phyloP scores from a whole-genome alignment of 2,329 filamentous ascomycete species.

The Tolypocladium tundrense region DNA sequence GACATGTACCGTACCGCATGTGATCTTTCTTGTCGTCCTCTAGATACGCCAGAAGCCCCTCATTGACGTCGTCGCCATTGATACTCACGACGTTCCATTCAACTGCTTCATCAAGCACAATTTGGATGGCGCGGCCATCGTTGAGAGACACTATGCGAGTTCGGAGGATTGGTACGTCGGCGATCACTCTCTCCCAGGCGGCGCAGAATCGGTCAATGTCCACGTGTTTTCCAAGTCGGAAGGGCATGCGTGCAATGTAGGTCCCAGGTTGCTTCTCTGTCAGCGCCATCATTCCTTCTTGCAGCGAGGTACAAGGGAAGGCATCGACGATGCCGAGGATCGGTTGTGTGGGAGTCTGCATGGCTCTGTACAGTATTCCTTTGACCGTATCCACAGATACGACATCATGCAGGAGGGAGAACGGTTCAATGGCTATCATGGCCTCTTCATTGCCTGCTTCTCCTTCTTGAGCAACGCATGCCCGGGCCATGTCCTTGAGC shows the following conservation, averaged over 20 bases:
- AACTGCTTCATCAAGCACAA: background rate
- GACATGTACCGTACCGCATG: background rate
- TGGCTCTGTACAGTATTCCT: slow-evolving; percentile 2
- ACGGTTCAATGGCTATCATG: background rate
- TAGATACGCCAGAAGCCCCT: background rate
- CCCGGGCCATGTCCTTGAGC: background rate
- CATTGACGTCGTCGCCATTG: background rate
- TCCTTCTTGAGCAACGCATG: background rate
- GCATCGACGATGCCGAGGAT: slow-evolving; percentile 17
- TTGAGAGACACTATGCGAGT: slow-evolving; percentile 1
- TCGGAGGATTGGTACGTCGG: background rate
- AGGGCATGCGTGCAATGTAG: slow-evolving; percentile 1
- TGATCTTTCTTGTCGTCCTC: background rate
- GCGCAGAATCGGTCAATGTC: background rate
- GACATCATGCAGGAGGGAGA: slow-evolving; percentile 8
- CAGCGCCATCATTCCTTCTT: slow-evolving; percentile 17
- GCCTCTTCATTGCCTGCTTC: background rate
- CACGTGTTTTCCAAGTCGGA: background rate
- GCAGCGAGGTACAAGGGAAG: slow-evolving; percentile 20
- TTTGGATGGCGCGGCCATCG: background rate
- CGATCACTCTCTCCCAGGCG: background rate
- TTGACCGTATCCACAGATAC: background rate
- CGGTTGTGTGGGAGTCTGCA: background rate
- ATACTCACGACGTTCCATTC: background rate
- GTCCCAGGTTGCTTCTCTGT: slow-evolving; percentile 11